A percentile compares a stretch with the other conserved stretches of the same genome.
phyloP scores from a whole-genome alignment of 2,329 filamentous ascomycete species.

The Pseudonectria foliicola region DNA sequence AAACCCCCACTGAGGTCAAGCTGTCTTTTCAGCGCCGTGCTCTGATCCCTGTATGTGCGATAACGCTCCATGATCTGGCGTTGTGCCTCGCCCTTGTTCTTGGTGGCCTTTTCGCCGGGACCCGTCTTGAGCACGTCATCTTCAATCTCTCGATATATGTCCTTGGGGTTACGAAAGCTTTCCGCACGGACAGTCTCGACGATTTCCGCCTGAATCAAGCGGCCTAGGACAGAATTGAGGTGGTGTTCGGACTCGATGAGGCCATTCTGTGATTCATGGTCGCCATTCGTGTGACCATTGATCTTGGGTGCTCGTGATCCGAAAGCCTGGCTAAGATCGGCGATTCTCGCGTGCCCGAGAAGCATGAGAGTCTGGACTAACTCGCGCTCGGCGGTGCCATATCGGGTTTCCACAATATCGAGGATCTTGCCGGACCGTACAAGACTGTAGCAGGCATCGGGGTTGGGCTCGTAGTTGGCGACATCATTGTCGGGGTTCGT shows the following conservation, averaged over 20 bases:
- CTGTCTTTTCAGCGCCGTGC: constrained; percentile 44
- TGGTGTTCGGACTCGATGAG: constrained; percentile 40
- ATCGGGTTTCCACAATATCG: constrained; percentile 63
- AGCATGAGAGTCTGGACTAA: constrained; percentile 69
- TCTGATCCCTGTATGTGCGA: constrained; percentile 45
- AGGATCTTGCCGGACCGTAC: constrained; percentile 76
- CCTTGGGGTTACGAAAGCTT: constrained; percentile 55
- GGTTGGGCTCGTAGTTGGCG: constrained; percentile 79
- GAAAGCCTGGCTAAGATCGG: constrained; percentile 62
- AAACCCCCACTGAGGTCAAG: constrained; percentile 36
- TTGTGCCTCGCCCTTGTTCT: constrained; percentile 58
- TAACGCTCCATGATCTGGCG: constrained; percentile 48
- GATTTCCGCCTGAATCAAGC: constrained; percentile 57
- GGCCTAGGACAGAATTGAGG: constrained; percentile 43
- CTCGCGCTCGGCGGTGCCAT: constrained; percentile 66
- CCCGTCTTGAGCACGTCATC: constrained; percentile 49
- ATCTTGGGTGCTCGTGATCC: constrained; percentile 28
- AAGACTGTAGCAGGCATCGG: constrained; percentile 72
- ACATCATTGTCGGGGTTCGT: constrained; percentile 53
- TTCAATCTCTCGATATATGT: constrained; percentile 54
- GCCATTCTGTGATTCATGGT: constrained; percentile 23
- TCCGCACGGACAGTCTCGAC: constrained; percentile 54
- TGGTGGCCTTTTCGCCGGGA: constrained; percentile 40
- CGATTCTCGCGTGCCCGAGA: constrained; percentile 68
- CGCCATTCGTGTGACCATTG: constrained; percentile 30